phyloP scores from a whole-genome alignment of 805 yeast genomes.

The Debaryomyces maramus region DNA sequence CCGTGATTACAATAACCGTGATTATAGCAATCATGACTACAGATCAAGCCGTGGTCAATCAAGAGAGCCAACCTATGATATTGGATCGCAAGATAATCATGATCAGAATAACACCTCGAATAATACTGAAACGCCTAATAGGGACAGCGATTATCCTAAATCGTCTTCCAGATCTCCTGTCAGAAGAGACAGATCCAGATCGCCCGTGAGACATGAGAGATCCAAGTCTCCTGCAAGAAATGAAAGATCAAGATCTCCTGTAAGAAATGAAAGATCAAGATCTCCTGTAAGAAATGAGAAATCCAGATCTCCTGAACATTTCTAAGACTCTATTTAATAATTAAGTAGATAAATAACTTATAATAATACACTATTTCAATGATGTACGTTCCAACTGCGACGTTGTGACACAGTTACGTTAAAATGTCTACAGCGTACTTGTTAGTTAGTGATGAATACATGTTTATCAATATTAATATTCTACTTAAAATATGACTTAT shows the following conservation, averaged over 20 bases:
- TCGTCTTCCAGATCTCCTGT: constrained; percentile 29
- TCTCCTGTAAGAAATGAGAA: background rate
- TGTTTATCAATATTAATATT: too few species aligned
- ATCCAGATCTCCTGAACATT: background rate
- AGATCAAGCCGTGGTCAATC: constrained; percentile 16
- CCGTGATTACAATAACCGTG: background rate
- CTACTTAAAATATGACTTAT: too few species aligned
- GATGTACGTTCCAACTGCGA: too few species aligned
- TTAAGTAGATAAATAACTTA: background rate
- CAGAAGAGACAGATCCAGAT: constrained; percentile 28
- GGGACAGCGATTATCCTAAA: constrained; percentile 28
- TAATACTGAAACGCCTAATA: background rate
- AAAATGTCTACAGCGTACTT: too few species aligned
- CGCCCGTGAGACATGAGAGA: constrained; percentile 27
- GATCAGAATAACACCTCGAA: background rate
- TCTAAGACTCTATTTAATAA: background rate
- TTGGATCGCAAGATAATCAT: background rate
- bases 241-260: constrained; percentile 41
- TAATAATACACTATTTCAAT: background rate
- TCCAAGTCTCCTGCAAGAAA: constrained; percentile 36
- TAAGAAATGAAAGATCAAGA: background rate
- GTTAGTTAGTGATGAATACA: too few species aligned
- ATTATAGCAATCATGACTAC: constrained; percentile 12
- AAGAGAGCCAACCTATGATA: constrained; percentile 19
- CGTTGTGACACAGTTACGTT: too few species aligned